Conservation (phyloP, 2,329 filamentous ascomycete species). For the Penicillium sp. region DNA sequence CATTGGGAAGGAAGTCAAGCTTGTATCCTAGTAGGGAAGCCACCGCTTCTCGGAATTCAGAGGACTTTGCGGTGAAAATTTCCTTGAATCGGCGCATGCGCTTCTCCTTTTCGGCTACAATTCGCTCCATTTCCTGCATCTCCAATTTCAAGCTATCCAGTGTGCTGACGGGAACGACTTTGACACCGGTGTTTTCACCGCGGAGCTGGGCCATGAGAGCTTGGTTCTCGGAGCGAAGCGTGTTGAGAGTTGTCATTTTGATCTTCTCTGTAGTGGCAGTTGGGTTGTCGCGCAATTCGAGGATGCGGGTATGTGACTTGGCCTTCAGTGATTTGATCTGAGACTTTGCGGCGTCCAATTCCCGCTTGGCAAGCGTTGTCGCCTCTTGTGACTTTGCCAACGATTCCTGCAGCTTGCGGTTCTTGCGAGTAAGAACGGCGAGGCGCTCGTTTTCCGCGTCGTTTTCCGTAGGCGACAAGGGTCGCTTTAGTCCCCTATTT, state of each 20-base stretch:
- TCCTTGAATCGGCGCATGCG: conserved; percentile 79
- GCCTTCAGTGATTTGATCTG: conserved; percentile 65
- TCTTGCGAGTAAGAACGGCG: conserved; percentile 80
- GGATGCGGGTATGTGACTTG: conserved; percentile 69
- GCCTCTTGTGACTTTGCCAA: conserved; percentile 63
- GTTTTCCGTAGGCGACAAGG: conserved; percentile 51
- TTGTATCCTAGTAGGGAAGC: conserved; percentile 90
- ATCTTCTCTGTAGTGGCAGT: conserved; percentile 79
- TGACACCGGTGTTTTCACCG: conserved; percentile 42
- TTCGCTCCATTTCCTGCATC: conserved; percentile 64
- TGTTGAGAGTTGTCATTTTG: conserved; percentile 71
- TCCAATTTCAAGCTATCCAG: conserved; percentile 71
- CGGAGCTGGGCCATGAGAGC: conserved; percentile 71
- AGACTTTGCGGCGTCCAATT: conserved; percentile 64
- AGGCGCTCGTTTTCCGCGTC: conserved; percentile 62
- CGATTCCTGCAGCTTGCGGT: conserved; percentile 75
- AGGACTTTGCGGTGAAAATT: conserved; percentile 84
- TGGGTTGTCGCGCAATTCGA: conserved; percentile 86
- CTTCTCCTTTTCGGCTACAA: conserved; percentile 67
- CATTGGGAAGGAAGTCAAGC: conserved; percentile 93
- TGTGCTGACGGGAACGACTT: conserved; percentile 68
- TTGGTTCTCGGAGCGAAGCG: conserved; percentile 74
- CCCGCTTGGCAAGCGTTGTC: conserved; percentile 64
- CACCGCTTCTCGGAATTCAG: conserved; percentile 93
- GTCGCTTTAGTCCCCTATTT: conserved; percentile 55